phyloP scores from a whole-genome alignment of 2,329 filamentous ascomycete genomes.

The Akanthomyces muscarius region DNA sequence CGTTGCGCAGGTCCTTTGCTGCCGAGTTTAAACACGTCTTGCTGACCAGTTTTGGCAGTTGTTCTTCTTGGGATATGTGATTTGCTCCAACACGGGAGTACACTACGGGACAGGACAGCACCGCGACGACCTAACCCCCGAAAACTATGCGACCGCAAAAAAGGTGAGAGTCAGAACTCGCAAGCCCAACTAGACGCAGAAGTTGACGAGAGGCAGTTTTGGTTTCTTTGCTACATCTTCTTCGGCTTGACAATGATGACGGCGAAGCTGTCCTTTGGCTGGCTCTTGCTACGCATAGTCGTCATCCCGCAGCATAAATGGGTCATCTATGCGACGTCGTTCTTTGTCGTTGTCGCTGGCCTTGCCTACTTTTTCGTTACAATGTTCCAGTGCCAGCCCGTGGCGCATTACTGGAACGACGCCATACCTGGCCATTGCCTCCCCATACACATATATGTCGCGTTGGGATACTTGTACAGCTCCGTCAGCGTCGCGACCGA shows the following conservation, averaged over 20 bases:
- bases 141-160: constrained; percentile 27
- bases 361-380: constrained; percentile 31
- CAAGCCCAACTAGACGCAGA: neutral
- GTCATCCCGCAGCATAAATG: constrained; percentile 21
- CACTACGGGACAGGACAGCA: constrained; percentile 35
- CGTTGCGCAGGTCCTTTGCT: neutral
- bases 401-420: constrained; percentile 29
- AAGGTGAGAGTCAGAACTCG: constrained; percentile 26
- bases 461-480: constrained; percentile 46
- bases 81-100: constrained; percentile 30
- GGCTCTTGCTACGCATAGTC: constrained; percentile 26
- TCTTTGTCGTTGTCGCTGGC: constrained; percentile 26
- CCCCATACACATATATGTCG: constrained; percentile 37
- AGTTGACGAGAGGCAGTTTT: constrained; percentile 18
- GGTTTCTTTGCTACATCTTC: constrained; percentile 25
- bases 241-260: constrained; percentile 24
- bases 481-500: constrained; percentile 43
- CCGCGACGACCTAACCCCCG: constrained; percentile 25
- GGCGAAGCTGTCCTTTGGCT: constrained; percentile 26
- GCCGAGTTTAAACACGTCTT: neutral
- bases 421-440: constrained; percentile 27
- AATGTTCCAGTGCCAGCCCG: constrained; percentile 28
- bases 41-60: constrained; percentile 17
- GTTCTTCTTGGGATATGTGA: constrained; percentile 26
- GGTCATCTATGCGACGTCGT: constrained; percentile 29